Evolutionary conservation across 169 alveolate genomes (phyloP), one percentile per base, ranked within the genome.

Genomic region (Plasmodium ovale): DNA sequence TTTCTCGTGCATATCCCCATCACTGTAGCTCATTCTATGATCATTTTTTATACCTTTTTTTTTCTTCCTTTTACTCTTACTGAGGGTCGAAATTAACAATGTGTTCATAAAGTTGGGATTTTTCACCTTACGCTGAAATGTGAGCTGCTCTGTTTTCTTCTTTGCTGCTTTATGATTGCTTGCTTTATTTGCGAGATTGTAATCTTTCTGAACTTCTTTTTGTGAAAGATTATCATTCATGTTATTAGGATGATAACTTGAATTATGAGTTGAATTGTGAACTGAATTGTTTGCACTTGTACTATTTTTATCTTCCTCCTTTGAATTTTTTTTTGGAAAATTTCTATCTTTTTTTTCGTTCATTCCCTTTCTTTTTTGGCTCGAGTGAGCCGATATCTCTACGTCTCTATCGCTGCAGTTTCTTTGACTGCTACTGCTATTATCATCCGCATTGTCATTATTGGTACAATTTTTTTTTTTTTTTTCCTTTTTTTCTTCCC

Each of bases 1-100:
- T 21, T 49, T 82, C 68, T 74, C 79, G 21, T 88, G 65, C 25
- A 58, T 33, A 31, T 33, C 82, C 35, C 90, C 93, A 77, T 77
- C 88, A 77, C 88, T 77, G 54, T 77, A 60, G 33, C 65, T 60
- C 44, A 54, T 64, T 31, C 62, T 62, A 51, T 27, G 56, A 25
- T n/a, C 21, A 19, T 37, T 25, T 65, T 14, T 31, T 23, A 39
- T 27, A 37, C 62, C 27, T 2, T 60, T 77, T 54, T 68, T 65
- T 39, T 33, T 72, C 21, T 27, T 72, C 14, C 14, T 70, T 25
- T 19, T 58, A 23, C 3, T 4, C n/a, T 3, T 58, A 12, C 35
- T n/a, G n/a, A n/a, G n/a, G n/a, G n/a, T n/a, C n/a, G n/a, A n/a
- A n/a, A n/a, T n/a, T n/a, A n/a, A n/a, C n/a, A n/a, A n/a, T n/a